Percentiles rank a stretch among this genome's conserved stretches.
Conservation (phyloP, 495 filamentous ascomycete genomes). For the Aspergillus egyptiacus region DNA sequence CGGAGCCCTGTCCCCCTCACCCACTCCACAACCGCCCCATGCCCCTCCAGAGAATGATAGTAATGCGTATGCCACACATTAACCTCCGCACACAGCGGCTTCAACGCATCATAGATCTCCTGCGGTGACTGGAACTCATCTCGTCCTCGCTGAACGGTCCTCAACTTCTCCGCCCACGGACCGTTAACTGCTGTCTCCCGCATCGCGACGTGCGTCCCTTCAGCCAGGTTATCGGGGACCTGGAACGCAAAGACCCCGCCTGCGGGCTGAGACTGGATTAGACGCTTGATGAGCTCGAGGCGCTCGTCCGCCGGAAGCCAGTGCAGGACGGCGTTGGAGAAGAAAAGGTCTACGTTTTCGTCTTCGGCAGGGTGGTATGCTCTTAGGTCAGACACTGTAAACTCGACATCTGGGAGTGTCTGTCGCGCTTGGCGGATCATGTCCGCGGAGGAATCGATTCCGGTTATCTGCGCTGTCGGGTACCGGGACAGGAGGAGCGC, state of each 20-base stretch:
- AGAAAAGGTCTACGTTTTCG: conserved; percentile 42
- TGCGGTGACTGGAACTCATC: conserved; percentile 40
- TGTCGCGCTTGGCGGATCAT: conserved; percentile 46
- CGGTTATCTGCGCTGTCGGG: conserved; percentile 39
- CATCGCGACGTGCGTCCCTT: conserved; percentile 47
- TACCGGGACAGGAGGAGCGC: conserved; percentile 36
- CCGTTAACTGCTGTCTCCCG: conserved; percentile 31
- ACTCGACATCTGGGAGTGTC: conserved; percentile 27
- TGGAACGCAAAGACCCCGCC: conserved; percentile 50
- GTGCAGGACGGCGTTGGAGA: conserved; percentile 51
- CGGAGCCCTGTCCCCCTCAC: conserved; percentile 49
- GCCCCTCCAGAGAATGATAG: conserved; percentile 42
- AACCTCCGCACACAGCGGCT: conserved; percentile 33
- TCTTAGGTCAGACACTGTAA: conserved; percentile 33
- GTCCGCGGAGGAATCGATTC: conserved; percentile 48
- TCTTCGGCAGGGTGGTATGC: conserved; percentile 31
- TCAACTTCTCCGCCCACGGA: conserved; percentile 32
- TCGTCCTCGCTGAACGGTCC: conserved; percentile 35
- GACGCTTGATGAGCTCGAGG: conserved; percentile 34
- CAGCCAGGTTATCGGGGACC: conserved; percentile 46
- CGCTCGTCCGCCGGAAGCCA: conserved; percentile 43
- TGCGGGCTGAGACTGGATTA: conserved; percentile 32
- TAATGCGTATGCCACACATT: conserved; percentile 50
- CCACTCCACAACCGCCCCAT: conserved; percentile 50
- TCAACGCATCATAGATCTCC: conserved; percentile 42